These are phyloP conservation scores for Thinopyrum obtusiflorum DNA, from an alignment of 202 grass and related monocot genomes.

Conservation along the genomic window DNA sequence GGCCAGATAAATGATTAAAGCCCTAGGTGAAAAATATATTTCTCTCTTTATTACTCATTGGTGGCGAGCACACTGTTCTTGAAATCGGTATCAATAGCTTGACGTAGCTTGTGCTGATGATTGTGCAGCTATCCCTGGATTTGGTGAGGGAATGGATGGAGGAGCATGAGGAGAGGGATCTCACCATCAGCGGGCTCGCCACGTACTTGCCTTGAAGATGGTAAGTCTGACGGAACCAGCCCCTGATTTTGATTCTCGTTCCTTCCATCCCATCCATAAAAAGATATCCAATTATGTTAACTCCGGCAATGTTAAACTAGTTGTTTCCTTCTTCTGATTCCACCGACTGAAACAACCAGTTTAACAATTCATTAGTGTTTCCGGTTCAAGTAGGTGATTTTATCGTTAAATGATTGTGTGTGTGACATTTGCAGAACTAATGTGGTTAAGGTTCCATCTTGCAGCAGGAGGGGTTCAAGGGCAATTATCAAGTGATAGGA, in stretches of 20 bases:
- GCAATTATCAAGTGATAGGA: constrained; percentile 23
- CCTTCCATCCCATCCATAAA: background rate
- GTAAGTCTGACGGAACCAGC: background rate
- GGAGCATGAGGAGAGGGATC: constrained; percentile 40
- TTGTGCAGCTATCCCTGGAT: constrained; percentile 79
- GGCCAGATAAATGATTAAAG: no score
- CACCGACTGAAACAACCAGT: background rate
- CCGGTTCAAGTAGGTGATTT: no score
- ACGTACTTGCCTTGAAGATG: no score
- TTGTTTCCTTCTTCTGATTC: background rate
- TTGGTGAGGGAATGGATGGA: constrained; percentile 73
- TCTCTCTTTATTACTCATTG: no score
- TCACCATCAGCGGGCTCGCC: constrained; percentile 1
- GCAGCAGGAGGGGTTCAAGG: constrained; percentile 58
- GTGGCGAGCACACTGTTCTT: no score
- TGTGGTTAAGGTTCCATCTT: background rate
- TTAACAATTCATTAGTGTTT: background rate
- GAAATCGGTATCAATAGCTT: background rate
- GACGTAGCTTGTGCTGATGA: background rate
- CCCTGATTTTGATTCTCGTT: background rate
- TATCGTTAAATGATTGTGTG: background rate
- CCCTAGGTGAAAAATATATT: no score
- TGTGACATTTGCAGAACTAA: background rate
- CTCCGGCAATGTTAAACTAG: background rate
- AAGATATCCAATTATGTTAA: background rate